Evolutionary conservation across 768 basidiomycete species (phyloP), one percentile per base, ranked within the genome.

Genomic region (Tricholoma flavovirens): DNA sequence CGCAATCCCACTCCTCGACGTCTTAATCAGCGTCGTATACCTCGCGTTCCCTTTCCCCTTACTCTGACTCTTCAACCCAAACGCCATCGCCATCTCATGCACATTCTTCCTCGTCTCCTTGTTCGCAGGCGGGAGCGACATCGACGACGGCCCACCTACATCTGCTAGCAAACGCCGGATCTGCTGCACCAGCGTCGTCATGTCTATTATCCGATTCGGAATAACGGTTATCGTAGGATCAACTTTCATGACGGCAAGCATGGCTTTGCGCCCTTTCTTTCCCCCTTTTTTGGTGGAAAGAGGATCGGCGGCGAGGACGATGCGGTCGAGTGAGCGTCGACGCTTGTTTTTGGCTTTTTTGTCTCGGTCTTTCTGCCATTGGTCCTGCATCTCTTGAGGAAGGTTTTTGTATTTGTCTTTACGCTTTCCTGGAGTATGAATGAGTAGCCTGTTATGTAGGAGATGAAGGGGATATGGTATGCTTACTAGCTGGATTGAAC

Each of bases 301-400:
- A 0, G 87, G 86, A 62, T 93, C 88, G 1, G 84, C 75, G 11
- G 83, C 83, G 0, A 72, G 72, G 15, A 79, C 74, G 2, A 86
- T 71, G 10, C 81, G 81, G 14, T 78, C 83, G 3, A 79, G 69
- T 1, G 75, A 78, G 0, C 92, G 84, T 14, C 78, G 75, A 2
- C 74, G 78, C 67, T 92, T 96, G 64, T 74, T 68, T 55, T 85
- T 83, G 0, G 91, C 91, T 67, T 97, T 98, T 73, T 85, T 88
- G 51, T 75, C 72, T 1, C 93, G 90, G 65, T 98, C 95, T 48
- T 80, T 79, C 45, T 83, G 81, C 93, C 93, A 97, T 56, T 83
- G 85, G 0, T 71, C 79, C 52, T 75, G 77, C 7, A 97, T 76
- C 5, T 84, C 78, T 1, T 72, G 62, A 0, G 89, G 82, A 10